Evolutionary conservation across 1,139 yeast species (phyloP).

Genomic region (Suzukiozyma palmioleophila): DNA sequence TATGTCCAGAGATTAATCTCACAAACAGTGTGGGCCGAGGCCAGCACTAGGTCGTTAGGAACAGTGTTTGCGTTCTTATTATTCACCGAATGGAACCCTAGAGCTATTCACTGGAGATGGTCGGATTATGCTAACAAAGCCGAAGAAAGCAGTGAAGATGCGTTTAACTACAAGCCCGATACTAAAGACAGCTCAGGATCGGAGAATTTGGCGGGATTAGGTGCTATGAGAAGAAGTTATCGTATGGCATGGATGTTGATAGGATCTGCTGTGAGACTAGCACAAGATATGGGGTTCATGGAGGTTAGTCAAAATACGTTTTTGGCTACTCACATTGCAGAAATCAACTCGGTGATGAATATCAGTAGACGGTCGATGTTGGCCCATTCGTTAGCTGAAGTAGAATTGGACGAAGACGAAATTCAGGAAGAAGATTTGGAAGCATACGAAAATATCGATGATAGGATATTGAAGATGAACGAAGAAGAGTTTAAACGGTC

Average conservation of each 20-base stretch:
- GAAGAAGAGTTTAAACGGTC: slow-evolving; percentile 34
- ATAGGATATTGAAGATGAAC: slow-evolving; percentile 27
- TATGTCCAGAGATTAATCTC: slow-evolving; percentile 79
- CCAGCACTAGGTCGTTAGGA: slow-evolving; percentile 81
- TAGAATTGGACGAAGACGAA: slow-evolving; percentile 50
- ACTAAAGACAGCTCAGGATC: slow-evolving; percentile 10
- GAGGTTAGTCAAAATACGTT: slow-evolving; percentile 71
- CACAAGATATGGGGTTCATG: slow-evolving; percentile 82
- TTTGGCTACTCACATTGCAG: slow-evolving; percentile 81
- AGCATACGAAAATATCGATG: slow-evolving; percentile 25
- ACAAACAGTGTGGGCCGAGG: slow-evolving; percentile 93
- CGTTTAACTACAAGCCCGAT: slow-evolving; percentile 9
- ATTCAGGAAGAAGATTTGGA: slow-evolving; percentile 30
- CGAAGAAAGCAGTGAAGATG: slow-evolving; percentile 26
- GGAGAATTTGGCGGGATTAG: slow-evolving; percentile 65
- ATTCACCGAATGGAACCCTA: slow-evolving; percentile 94
- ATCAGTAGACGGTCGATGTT: slow-evolving; percentile 66
- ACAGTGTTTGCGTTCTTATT: slow-evolving; percentile 79
- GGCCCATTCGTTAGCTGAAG: slow-evolving; percentile 60
- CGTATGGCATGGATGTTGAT: slow-evolving; percentile 93
- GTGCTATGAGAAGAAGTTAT: slow-evolving; percentile 82
- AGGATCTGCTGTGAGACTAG: slow-evolving; percentile 80
- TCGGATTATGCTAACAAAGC: slow-evolving; percentile 76
- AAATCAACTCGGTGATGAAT: slow-evolving; percentile 71
- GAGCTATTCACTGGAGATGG: slow-evolving; percentile 90